phyloP scores from a whole-genome alignment of 2,329 filamentous ascomycete genomes.

The Metarhizium guizhouense region DNA sequence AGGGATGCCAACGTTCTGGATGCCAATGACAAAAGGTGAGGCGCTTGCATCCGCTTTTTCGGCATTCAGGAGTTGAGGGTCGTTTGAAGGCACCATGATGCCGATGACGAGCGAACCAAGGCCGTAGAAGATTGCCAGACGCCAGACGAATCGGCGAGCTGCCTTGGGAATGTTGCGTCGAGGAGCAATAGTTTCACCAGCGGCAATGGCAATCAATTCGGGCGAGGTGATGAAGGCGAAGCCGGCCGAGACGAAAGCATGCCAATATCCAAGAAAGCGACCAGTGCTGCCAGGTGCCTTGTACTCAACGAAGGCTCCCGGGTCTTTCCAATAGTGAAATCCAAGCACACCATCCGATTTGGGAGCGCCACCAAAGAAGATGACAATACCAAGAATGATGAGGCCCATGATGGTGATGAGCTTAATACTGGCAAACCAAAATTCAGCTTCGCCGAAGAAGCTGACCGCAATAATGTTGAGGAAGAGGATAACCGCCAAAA shows the following conservation, averaged over 20 bases:
- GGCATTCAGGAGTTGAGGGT: conserved; percentile 47
- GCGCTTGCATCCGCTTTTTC: conserved; percentile 42
- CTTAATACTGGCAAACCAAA: conserved; percentile 53
- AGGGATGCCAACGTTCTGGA: conserved; percentile 54
- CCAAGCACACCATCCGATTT: conserved; percentile 37
- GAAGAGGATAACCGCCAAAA: conserved; percentile 42
- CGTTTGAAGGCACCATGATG: conserved; percentile 55
- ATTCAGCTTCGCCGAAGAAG: conserved; percentile 53
- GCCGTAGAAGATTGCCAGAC: conserved; percentile 55
- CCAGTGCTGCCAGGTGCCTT: conserved; percentile 36
- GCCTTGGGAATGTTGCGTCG: conserved; percentile 59
- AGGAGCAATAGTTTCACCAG: conserved; percentile 56
- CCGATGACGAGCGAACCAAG: conserved; percentile 53
- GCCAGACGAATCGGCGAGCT: conserved; percentile 51
- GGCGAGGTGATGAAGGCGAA: conserved; percentile 55
- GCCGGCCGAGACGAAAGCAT: conserved; percentile 45
- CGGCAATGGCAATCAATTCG: conserved; percentile 55
- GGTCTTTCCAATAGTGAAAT: conserved; percentile 28
- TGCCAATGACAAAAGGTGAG: conserved; percentile 58
- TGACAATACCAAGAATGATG: conserved; percentile 45
- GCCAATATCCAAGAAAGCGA: conserved; percentile 50
- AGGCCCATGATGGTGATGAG: conserved; percentile 49
- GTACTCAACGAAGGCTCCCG: conserved; percentile 39
- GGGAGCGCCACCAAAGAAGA: conserved; percentile 48
- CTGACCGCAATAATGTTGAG: conserved; percentile 49